A percentile compares a stretch with the other conserved stretches of the same genome.
phyloP scores from a whole-genome alignment of 1,139 yeast species.

The Debaryomycetaceae sp. region DNA sequence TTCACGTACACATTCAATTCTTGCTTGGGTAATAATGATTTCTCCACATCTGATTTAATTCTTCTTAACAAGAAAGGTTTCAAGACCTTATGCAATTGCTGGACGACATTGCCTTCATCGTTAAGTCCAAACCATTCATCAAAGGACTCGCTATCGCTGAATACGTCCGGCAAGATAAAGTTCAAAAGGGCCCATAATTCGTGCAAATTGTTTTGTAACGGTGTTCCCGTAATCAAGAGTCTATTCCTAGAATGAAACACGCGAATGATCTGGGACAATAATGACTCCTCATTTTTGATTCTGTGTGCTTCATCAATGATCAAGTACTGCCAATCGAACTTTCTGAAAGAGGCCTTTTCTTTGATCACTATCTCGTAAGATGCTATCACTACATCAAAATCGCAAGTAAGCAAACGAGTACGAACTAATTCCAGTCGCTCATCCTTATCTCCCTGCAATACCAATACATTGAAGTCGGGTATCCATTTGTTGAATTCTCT shows the following conservation, averaged over 20 bases:
- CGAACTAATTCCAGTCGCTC: constrained; percentile 53
- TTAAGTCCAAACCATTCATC: constrained; percentile 64
- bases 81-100: constrained; percentile 85
- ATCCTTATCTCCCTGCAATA: constrained; percentile 73
- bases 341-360: constrained; percentile 62
- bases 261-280: constrained; percentile 71
- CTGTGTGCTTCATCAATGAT: constrained; percentile 82
- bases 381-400: constrained; percentile 69
- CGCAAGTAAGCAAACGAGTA: constrained; percentile 50
- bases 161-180: constrained; percentile 72
- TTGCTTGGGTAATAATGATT: constrained; percentile 68
- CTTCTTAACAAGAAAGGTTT: constrained; percentile 73
- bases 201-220: constrained; percentile 72
- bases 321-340: constrained; percentile 71
- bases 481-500: constrained; percentile 78
- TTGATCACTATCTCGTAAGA: constrained; percentile 76
- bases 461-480: constrained; percentile 66
- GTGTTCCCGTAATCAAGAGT: constrained; percentile 75
- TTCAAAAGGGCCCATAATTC: constrained; percentile 80
- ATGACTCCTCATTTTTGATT: constrained; percentile 73
- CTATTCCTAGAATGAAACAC: constrained; percentile 69
- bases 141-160: constrained; percentile 69
- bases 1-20: constrained; percentile 70
- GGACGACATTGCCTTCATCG: constrained; percentile 54
- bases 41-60: constrained; percentile 76